These are phyloP conservation scores for Sequoia sempervirens DNA, from an alignment of 75 land plant genomes.

Conservation along the genomic window DNA sequence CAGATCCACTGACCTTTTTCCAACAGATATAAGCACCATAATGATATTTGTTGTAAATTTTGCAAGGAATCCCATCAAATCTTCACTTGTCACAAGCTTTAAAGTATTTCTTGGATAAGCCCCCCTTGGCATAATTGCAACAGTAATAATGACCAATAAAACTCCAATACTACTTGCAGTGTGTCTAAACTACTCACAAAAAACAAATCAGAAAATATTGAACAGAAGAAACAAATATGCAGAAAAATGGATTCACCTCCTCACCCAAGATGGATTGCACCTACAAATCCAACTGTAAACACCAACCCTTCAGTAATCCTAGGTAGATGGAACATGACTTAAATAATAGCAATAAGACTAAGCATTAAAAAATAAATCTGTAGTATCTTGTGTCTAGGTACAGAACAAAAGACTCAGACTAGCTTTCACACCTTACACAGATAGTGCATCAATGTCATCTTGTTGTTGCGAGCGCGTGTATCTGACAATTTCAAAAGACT, in stretches of 20 bases:
- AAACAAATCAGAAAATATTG: not conserved
- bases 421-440: conserved; percentile 67
- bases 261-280: not conserved
- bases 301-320: not conserved
- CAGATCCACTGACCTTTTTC: not conserved
- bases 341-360: not conserved
- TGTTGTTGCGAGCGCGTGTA: conserved; percentile 90
- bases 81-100: not conserved
- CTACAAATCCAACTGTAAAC: not conserved
- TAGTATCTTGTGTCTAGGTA: not conserved
- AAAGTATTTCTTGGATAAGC: not conserved
- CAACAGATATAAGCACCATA: not conserved
- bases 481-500: conserved; percentile 91
- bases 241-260: not conserved
- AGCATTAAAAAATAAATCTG: not conserved
- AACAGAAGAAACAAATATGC: not conserved
- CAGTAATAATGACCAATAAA: not conserved
- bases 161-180: not conserved
- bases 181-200: not conserved
- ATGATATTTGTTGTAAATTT: not conserved
- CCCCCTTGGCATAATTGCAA: not conserved
- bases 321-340: not conserved
- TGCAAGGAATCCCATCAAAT: not conserved
- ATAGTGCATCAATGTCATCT: conserved; percentile 96
- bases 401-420: not conserved